Percentiles rank a stretch among this genome's conserved stretches.
Conservation (phyloP, 768 basidiomycete species). For the Suillus spraguei region DNA sequence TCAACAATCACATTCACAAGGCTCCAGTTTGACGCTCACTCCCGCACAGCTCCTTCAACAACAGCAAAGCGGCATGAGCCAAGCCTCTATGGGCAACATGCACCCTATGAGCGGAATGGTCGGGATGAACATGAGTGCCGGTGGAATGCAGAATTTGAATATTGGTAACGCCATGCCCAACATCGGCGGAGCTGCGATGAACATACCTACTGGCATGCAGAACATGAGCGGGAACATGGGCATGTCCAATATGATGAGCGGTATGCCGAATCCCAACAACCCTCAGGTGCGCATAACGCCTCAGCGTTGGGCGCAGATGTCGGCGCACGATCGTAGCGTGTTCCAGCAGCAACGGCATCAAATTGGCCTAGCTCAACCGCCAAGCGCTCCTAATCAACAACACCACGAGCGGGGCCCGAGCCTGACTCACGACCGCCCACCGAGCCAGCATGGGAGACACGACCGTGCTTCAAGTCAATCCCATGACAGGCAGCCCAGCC, state of each 20-base stretch:
- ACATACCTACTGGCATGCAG: constrained; percentile 24
- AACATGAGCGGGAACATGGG: constrained; percentile 25
- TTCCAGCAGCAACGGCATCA: constrained; percentile 33
- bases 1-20: constrained; percentile 18
- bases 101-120: constrained; percentile 28
- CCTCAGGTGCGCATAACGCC: constrained; percentile 23
- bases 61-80: constrained; percentile 27
- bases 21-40: constrained; percentile 30
- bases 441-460: constrained; percentile 26
- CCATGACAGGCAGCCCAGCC: constrained; percentile 21
- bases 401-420: constrained; percentile 24
- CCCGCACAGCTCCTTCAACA: constrained; percentile 41
- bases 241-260: constrained; percentile 18
- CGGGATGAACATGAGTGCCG: constrained; percentile 24
- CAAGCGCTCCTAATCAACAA: constrained; percentile 20
- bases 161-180: constrained; percentile 22
- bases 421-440: constrained; percentile 27
- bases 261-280: constrained; percentile 12
- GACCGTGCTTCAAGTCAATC: constrained; percentile 27
- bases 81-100: constrained; percentile 19
- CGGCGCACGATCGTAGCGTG: constrained; percentile 29
- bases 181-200: constrained; percentile 19
- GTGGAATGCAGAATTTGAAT: constrained; percentile 21
- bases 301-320: constrained; percentile 32
- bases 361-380: constrained; percentile 16